Percentiles rank a stretch among this genome's conserved stretches.
Evolutionary conservation across 352 stramenopile genomes (phyloP).

Genomic region (Phytophthora fragariae): DNA sequence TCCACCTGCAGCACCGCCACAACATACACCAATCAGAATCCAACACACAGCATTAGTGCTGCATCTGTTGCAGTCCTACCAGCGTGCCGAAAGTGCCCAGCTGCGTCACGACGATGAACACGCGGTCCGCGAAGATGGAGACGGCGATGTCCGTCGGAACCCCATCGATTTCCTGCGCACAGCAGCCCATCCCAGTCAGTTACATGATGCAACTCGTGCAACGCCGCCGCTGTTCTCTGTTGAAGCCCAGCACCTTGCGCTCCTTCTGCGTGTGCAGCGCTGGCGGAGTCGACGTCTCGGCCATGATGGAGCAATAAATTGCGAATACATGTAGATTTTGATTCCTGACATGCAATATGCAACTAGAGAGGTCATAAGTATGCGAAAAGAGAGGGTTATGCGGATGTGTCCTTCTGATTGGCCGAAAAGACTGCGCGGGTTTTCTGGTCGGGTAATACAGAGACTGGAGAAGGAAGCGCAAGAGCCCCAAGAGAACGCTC

Average conservation of each 20-base stretch:
- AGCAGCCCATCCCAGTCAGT: constrained; percentile 10
- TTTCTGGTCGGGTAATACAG: constrained; percentile 37
- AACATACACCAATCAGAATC: not conserved
- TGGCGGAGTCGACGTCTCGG: constrained; percentile 5
- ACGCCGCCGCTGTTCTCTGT: not conserved
- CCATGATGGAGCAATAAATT: constrained; percentile 26
- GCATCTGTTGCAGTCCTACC: constrained; percentile 35
- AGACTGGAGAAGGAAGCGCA: constrained; percentile 35
- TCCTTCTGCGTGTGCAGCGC: constrained; percentile 57
- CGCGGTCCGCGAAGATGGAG: constrained; percentile 80
- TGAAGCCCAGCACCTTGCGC: constrained; percentile 38
- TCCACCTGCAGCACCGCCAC: constrained; percentile 53
- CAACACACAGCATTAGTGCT: not conserved
- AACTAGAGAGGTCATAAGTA: not conserved
- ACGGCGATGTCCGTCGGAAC: constrained; percentile 74
- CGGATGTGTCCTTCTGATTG: constrained; percentile 9
- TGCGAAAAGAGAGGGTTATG: not conserved
- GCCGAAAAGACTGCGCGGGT: constrained; percentile 19
- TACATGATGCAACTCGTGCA: not conserved
- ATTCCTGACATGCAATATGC: constrained; percentile 1
- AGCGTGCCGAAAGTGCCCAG: constrained; percentile 84
- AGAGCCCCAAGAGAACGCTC: constrained; percentile 31
- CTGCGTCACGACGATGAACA: constrained; percentile 87
- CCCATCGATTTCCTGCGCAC: constrained; percentile 73
- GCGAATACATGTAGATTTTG: constrained; percentile 1